Conservation (phyloP, 495 filamentous ascomycete species). For the Peziza echinospora region DNA sequence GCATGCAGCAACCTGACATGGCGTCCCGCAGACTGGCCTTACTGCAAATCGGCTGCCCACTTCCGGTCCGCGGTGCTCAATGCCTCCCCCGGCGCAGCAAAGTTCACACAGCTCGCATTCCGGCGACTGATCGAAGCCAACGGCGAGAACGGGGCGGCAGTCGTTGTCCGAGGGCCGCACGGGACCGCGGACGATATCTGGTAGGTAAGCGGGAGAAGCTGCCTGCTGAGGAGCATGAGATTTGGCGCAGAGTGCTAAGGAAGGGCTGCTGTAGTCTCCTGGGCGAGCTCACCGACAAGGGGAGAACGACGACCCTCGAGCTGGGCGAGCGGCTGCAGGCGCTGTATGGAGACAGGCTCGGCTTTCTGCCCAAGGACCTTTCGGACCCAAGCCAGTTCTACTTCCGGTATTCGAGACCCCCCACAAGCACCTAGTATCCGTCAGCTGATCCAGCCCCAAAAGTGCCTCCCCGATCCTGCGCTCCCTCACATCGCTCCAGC, state of each 20-base stretch:
- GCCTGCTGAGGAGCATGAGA: no score
- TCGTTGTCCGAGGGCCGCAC: constrained; percentile 1
- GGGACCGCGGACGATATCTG: constrained; percentile 7
- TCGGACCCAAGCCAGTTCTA: constrained; percentile 41
- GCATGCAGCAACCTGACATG: no score
- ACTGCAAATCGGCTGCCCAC: constrained; percentile 55
- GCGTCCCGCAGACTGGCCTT: constrained; percentile 83
- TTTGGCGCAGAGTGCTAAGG: no score
- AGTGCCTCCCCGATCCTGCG: constrained; percentile 57
- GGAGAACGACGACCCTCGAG: constrained; percentile 60
- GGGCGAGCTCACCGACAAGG: constrained; percentile 73
- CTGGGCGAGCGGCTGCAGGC: constrained; percentile 57
- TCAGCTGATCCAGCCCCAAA: neutral
- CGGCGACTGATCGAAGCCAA: constrained; percentile 14
- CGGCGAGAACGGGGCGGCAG: constrained; percentile 4
- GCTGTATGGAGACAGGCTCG: constrained; percentile 74
- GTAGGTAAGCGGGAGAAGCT: no score
- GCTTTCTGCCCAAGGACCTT: constrained; percentile 52
- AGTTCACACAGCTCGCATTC: constrained; percentile 11
- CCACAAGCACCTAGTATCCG: no score
- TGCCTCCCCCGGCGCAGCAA: constrained; percentile 3
- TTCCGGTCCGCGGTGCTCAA: constrained; percentile 50
- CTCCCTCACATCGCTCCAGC: constrained; percentile 71
- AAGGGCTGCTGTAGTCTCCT: constrained; percentile 37
- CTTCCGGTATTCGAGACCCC: constrained; percentile 30